Evolutionary conservation across 208 protist species (phyloP).

Genomic region (Acanthamoeba quina): DNA sequence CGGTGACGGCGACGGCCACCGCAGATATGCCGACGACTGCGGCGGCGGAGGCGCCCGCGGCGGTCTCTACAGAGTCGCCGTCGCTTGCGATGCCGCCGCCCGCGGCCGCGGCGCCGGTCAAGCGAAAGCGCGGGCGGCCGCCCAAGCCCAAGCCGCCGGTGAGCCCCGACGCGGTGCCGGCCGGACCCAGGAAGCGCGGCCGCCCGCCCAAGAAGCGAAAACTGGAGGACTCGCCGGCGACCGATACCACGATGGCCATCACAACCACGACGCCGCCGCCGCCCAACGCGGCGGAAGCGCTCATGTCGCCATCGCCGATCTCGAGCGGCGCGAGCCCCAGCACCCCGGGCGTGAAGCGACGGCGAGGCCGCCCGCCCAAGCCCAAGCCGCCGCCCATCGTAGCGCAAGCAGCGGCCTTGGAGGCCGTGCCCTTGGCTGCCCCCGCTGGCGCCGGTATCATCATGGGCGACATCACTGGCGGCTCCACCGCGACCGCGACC

Average conservation of each 20-base stretch:
- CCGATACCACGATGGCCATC: background rate
- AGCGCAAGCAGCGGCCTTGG: background rate
- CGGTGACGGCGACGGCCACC: background rate
- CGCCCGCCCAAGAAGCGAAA: constrained; percentile 7
- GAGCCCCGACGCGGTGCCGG: background rate
- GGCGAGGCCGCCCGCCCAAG: constrained; percentile 24
- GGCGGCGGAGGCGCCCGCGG: background rate
- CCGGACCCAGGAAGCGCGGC: background rate
- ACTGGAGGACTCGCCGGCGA: background rate
- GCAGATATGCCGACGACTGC: background rate
- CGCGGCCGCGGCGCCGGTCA: background rate
- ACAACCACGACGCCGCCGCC: background rate
- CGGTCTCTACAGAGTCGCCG: background rate
- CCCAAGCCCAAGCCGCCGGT: constrained; percentile 25
- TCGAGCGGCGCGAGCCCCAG: background rate
- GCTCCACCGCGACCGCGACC: too few relatives aligned
- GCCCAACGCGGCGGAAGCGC: background rate
- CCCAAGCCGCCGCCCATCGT: constrained; percentile 10
- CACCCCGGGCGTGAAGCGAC: background rate
- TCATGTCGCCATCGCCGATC: background rate
- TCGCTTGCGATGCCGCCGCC: background rate
- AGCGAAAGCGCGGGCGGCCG: constrained; percentile 20
- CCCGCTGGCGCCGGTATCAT: background rate
- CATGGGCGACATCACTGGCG: too few relatives aligned
- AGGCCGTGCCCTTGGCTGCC: background rate